Percentiles rank a stretch among this genome's conserved stretches.
Evolutionary conservation across 169 alveolate species (phyloP).

Genomic region (Babesia ovata): DNA sequence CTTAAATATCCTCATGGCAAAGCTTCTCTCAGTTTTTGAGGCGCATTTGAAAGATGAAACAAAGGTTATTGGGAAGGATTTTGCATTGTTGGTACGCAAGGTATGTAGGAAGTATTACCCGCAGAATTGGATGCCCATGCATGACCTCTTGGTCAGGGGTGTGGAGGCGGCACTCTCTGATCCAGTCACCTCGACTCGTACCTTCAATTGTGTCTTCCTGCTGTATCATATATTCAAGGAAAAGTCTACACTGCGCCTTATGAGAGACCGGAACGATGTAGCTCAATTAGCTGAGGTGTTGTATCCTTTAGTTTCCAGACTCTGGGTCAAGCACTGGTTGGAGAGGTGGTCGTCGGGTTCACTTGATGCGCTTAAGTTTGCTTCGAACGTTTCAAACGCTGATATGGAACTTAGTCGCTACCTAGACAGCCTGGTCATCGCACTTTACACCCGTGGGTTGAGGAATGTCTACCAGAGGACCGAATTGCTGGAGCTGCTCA

Average conservation of each 20-base stretch:
- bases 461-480: slow-evolving; percentile 22
- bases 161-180: slow-evolving; percentile 35
- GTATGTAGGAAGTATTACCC: slow-evolving; percentile 57
- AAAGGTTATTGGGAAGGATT: slow-evolving; percentile 38
- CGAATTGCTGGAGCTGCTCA: slow-evolving; percentile 42
- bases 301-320: slow-evolving; percentile 46
- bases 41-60: not conserved
- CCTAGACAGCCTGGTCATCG: slow-evolving; percentile 42
- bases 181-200: slow-evolving; percentile 1
- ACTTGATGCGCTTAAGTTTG: not conserved
- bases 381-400: not conserved
- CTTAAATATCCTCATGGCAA: slow-evolving; percentile 30
- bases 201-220: slow-evolving; percentile 34
- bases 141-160: slow-evolving; percentile 22
- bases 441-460: slow-evolving; percentile 35
- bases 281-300: slow-evolving; percentile 29
- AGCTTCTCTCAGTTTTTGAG: slow-evolving; percentile 24
- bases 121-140: slow-evolving; percentile 37
- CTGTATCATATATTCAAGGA: slow-evolving; percentile 60
- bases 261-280: slow-evolving; percentile 39
- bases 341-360: slow-evolving; percentile 33
- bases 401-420: slow-evolving; percentile 36
- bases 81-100: slow-evolving; percentile 39
- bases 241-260: slow-evolving; percentile 40
- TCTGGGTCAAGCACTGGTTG: slow-evolving; percentile 61